phyloP scores from a whole-genome alignment of 2,329 filamentous ascomycete species.

The Cercospora sp. region DNA sequence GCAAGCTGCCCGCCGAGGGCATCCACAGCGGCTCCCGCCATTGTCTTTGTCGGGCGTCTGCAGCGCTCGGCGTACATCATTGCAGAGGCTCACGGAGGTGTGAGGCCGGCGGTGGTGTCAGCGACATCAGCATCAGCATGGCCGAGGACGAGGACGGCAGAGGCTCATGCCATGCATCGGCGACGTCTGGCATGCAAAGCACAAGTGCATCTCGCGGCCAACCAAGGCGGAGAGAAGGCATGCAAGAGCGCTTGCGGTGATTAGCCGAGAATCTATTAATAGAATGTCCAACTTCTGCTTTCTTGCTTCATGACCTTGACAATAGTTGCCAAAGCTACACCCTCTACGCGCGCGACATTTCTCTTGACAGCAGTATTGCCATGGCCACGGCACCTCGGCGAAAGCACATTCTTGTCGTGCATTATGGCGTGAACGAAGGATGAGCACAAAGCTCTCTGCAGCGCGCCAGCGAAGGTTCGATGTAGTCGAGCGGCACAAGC shows the following conservation, averaged over 20 bases:
- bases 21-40: slow-evolving; percentile 1
- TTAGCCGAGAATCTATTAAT: not conserved
- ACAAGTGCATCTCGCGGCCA: not conserved
- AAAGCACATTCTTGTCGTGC: not conserved
- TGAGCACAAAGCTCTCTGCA: not conserved
- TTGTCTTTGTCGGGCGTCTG: not conserved
- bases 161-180: not conserved
- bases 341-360: not conserved
- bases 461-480: not conserved
- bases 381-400: not conserved
- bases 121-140: not conserved
- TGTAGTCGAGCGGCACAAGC: not conserved
- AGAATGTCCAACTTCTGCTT: not conserved
- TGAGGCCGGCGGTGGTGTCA: not conserved
- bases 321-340: not conserved
- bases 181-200: not conserved
- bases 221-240: not conserved
- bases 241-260: not conserved
- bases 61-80: not conserved
- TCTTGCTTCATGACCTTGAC: not conserved
- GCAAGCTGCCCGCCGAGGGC: not conserved
- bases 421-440: not conserved
- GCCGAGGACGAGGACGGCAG: not conserved
- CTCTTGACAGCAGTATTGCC: not conserved
- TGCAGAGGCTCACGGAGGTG: not conserved